Evolutionary conservation across 176 grass and related monocot species (phyloP).

Genomic region (Raddia guianensis): DNA sequence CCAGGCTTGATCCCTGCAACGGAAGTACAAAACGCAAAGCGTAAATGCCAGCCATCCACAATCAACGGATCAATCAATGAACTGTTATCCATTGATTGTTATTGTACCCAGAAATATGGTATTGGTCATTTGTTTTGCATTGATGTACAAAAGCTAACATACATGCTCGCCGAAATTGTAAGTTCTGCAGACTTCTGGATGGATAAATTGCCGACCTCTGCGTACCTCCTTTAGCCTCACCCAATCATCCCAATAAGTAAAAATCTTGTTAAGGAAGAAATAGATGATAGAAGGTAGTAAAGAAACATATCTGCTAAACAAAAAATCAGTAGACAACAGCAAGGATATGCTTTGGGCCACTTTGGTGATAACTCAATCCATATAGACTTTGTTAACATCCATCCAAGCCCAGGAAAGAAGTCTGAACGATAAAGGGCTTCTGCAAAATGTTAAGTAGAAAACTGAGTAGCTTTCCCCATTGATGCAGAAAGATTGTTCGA

Average conservation of each 20-base stretch:
- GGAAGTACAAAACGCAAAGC: constrained; percentile 29
- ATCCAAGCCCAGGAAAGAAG: constrained; percentile 99
- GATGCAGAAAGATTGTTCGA: constrained; percentile 24
- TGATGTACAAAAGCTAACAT: constrained; percentile 41
- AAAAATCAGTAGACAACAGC: constrained; percentile 25
- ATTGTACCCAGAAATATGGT: constrained; percentile 2
- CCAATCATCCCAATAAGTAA: constrained; percentile 99
- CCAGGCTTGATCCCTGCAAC: constrained; percentile 93
- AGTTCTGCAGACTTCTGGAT: constrained; percentile 92
- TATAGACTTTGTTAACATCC: constrained; percentile 93
- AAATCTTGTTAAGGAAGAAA: constrained; percentile 81
- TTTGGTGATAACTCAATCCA: constrained; percentile 97
- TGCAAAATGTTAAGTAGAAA: constrained; percentile 49
- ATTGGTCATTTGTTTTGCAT: not conserved
- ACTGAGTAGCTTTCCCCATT: constrained; percentile 37
- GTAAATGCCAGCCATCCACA: constrained; percentile 18
- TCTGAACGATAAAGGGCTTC: constrained; percentile 92
- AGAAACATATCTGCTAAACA: not conserved
- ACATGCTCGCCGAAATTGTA: constrained; percentile 99
- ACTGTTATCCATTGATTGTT: not conserved
- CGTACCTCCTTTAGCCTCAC: constrained; percentile 94
- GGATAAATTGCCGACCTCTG: constrained; percentile 85
- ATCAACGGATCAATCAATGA: constrained; percentile 24
- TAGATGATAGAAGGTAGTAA: constrained; percentile 19
- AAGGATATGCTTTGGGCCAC: constrained; percentile 99